A percentile compares a stretch with the other conserved stretches of the same genome.
Conservation (phyloP, 2,329 filamentous ascomycete species). For the Sporothrix variecibatus region DNA sequence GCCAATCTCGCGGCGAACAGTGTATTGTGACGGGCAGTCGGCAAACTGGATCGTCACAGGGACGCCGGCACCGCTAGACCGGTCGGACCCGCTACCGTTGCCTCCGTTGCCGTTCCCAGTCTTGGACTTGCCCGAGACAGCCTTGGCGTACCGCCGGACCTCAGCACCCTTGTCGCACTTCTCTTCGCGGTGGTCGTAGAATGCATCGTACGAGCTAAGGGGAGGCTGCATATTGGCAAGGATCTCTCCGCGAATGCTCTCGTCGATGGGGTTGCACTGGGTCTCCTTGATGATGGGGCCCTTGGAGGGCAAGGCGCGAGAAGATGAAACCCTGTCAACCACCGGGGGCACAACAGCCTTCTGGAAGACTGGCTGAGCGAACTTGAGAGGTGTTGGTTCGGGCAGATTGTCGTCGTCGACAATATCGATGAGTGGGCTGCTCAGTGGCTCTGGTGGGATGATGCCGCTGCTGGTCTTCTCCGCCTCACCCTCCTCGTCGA, state of each 20-base stretch:
- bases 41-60: constrained; percentile 69
- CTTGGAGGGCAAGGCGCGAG: constrained; percentile 43
- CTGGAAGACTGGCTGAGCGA: constrained; percentile 49
- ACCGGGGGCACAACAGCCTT: constrained; percentile 41
- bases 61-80: constrained; percentile 57
- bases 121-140: constrained; percentile 60
- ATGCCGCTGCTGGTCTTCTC: constrained; percentile 21
- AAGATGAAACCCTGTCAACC: constrained; percentile 34
- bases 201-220: constrained; percentile 74
- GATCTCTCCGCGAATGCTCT: constrained; percentile 72
- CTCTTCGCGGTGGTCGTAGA: constrained; percentile 69
- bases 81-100: constrained; percentile 53
- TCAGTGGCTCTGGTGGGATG: constrained; percentile 34
- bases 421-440: constrained; percentile 62
- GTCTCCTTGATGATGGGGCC: constrained; percentile 77
- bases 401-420: constrained; percentile 38
- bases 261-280: constrained; percentile 88
- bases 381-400: constrained; percentile 17
- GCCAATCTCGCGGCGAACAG: constrained; percentile 80
- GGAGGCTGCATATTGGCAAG: constrained; percentile 72
- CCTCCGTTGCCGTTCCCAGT: constrained; percentile 44
- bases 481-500: constrained; percentile 34
- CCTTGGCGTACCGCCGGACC: constrained; percentile 80
- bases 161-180: constrained; percentile 68
- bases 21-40: constrained; percentile 67